These are phyloP conservation scores for Diphasiastrum complanatum DNA, from an alignment of 83 land plant species.

Conservation along the genomic window DNA sequence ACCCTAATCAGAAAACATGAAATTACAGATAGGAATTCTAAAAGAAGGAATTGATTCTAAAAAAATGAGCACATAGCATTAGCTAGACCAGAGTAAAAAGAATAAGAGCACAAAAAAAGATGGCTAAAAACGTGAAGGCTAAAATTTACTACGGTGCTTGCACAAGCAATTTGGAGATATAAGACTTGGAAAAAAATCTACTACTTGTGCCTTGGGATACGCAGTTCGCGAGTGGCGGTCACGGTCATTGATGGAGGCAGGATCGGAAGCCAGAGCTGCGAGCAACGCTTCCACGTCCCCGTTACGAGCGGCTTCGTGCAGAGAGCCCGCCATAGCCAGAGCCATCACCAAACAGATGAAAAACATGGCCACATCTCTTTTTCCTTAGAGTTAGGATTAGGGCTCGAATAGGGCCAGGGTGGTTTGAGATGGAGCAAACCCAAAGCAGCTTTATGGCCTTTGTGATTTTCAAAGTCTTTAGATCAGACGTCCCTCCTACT, in stretches of 20 bases:
- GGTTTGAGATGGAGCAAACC: too few relatives aligned
- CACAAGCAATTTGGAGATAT: neutral
- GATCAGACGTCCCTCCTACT: too few relatives aligned
- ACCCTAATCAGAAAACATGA: too few relatives aligned
- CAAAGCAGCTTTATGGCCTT: too few relatives aligned
- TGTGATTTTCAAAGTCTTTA: too few relatives aligned
- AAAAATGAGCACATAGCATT: neutral
- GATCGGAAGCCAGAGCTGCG: slow-evolving; percentile 39
- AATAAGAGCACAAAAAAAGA: neutral
- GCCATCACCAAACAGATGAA: too few relatives aligned
- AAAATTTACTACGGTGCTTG: neutral
- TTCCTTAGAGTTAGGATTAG: too few relatives aligned
- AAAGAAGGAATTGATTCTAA: neutral
- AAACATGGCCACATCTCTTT: too few relatives aligned
- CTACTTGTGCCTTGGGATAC: too few relatives aligned
- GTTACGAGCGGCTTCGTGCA: slow-evolving; percentile 72
- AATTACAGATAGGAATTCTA: neutral
- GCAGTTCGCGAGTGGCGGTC: slow-evolving; percentile 88
- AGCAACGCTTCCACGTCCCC: slow-evolving; percentile 50
- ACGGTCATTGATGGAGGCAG: slow-evolving; percentile 55
- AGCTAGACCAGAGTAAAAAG: neutral
- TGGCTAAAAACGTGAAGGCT: neutral
- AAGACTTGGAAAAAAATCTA: neutral
- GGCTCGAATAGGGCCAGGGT: too few relatives aligned
- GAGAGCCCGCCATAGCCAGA: too few relatives aligned